Evolutionary conservation across 2,329 filamentous ascomycete species (phyloP), one percentile per base, ranked within the genome.

Genomic region (Podosphaera aphanis): DNA sequence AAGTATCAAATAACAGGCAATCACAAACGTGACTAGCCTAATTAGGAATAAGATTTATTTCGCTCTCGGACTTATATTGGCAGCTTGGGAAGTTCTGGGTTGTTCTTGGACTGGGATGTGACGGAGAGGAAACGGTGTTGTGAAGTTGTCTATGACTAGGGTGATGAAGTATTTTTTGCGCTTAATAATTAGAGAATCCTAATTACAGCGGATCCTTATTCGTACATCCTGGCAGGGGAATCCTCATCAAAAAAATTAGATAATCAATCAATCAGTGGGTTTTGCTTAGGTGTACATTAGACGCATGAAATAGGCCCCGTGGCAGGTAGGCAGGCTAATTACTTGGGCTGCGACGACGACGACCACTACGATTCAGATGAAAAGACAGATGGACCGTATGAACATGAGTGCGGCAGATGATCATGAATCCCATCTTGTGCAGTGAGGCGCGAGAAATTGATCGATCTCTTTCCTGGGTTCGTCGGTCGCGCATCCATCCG

Each of bases 51-150:
- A 35, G 19, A 19, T 43, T 27, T 27, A 33, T 43, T 33, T 33
- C 27, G 39, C 41, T 31, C 41, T 43, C 41, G 29, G 41, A 43
- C 41, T 43, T 41, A 25, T n/a, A 41, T 15, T 33, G 29, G 29
- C 29, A 33, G 29, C 29, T 33, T 33, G 29, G 29, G 29, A 33
- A n/a, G 29, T 33, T 33, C 29, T 33, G 29, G 29, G 29, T 33
- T 33, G 8, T 13, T 33, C 29, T 33, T 11, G 29, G 29, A 33
- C 29, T 33, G 15, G 29, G 29, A 33, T 33, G 15, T 11, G 29
- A 33, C 6, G 29, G 29, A 33, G 11, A 33, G 29, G 29, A 33
- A 33, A 33, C 29, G 6, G 29, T 33, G 29, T 33, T 33, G 29
- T n/a, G 13, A 33, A 33, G 29, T 11, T 33, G 29, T 13, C 8